Percentiles rank a stretch among this genome's conserved stretches.
Conservation (phyloP, 768 basidiomycete species). For the Suillus subalutaceus region DNA sequence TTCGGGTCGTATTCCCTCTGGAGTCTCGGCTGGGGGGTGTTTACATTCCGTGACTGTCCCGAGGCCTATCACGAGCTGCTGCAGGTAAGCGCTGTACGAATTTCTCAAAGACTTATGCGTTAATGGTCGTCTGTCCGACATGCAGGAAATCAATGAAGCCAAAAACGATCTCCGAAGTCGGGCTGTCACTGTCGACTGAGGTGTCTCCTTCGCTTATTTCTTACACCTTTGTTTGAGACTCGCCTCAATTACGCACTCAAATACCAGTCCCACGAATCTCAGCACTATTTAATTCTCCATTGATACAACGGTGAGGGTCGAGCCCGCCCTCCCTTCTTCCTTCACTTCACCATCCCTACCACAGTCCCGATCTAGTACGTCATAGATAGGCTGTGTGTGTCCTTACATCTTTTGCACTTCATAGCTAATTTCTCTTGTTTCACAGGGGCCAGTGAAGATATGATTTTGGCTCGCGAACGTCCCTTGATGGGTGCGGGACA, state of each 20-base stretch:
- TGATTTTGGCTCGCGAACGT: not conserved
- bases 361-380: not conserved
- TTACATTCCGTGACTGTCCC: constrained; percentile 75
- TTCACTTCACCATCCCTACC: not conserved
- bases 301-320: not conserved
- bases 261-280: not conserved
- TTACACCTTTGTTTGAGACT: not conserved
- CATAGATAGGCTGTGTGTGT: not conserved
- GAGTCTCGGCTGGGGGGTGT: constrained; percentile 46
- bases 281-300: not conserved
- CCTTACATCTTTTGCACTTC: not conserved
- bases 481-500: not conserved
- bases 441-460: not conserved
- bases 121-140: not conserved
- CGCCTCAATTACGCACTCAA: not conserved
- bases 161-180: constrained; percentile 59
- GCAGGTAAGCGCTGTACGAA: constrained; percentile 44
- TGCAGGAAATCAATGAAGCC: constrained; percentile 61
- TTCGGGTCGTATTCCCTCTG: constrained; percentile 79
- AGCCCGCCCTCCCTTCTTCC: not conserved
- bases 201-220: not conserved
- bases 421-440: not conserved
- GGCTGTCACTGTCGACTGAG: constrained; percentile 63
- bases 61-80: constrained; percentile 77
- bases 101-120: not conserved